Evolutionary conservation across 116 monocot genomes (phyloP).

Genomic region (Zostera marina): DNA sequence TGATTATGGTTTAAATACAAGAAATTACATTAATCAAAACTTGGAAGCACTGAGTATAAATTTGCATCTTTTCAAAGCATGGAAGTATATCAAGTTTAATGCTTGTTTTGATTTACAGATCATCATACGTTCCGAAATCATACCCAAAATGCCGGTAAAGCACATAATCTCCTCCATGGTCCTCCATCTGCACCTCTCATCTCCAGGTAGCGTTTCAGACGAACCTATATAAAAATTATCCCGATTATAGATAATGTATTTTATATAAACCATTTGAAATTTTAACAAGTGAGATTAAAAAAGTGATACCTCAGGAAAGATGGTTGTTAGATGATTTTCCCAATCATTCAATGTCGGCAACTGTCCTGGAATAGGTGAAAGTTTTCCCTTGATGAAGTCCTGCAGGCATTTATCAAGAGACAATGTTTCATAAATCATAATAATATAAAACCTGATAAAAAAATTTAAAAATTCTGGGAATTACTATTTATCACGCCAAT

Average conservation of each 20-base stretch:
- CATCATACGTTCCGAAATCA: not conserved
- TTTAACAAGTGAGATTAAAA: not conserved
- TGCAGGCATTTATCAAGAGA: constrained; percentile 13
- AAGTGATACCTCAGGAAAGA: constrained; percentile 80
- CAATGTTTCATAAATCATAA: constrained; percentile 1
- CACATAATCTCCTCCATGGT: constrained; percentile 96
- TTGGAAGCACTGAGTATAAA: not conserved
- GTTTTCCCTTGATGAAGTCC: constrained; percentile 92
- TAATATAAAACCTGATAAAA: not conserved
- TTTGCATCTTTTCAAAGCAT: not conserved
- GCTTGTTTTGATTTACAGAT: not conserved
- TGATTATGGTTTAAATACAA: not conserved
- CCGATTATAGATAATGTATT: too few species aligned
- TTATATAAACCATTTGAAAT: too few species aligned
- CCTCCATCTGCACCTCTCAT: constrained; percentile 99
- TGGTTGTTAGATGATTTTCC: constrained; percentile 98
- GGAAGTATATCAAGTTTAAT: not conserved
- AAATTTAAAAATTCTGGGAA: not conserved
- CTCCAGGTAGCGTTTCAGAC: constrained; percentile 91
- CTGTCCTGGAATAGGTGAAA: constrained; percentile 70
- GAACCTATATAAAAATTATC: constrained; percentile 39
- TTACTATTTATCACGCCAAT: not conserved
- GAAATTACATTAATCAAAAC: not conserved
- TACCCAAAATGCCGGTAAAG: constrained; percentile 98
- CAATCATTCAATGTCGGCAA: constrained; percentile 89